Evolutionary conservation across 306 rosid genomes (phyloP).

Genomic region (Carpinus fangiana): DNA sequence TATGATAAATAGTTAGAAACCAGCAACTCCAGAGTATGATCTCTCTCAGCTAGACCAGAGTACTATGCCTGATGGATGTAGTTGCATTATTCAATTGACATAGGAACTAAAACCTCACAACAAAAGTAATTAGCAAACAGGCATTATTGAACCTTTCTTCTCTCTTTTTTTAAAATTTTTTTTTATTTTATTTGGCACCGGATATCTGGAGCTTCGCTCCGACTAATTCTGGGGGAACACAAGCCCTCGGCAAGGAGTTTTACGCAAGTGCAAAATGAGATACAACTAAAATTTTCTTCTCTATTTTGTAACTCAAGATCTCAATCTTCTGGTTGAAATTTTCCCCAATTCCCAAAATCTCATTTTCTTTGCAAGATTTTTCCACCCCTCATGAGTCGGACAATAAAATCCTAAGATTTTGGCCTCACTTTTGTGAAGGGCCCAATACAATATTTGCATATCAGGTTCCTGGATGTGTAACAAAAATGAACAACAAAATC

Average conservation of each 20-base stretch:
- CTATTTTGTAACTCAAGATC: not conserved
- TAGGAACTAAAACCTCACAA: constrained; percentile 1
- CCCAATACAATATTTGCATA: not conserved
- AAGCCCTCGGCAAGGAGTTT: too few relatives aligned
- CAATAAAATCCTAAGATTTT: not conserved
- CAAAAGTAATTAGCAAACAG: not conserved
- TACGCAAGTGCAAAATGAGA: too few relatives aligned
- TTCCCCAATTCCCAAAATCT: constrained; percentile 5
- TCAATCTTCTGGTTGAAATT: not conserved
- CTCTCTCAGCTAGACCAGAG: not conserved
- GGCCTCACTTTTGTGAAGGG: not conserved
- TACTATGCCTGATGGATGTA: not conserved
- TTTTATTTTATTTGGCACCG: too few relatives aligned
- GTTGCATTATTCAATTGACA: not conserved
- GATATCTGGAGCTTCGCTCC: too few relatives aligned
- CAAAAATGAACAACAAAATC: not conserved
- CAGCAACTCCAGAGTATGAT: not conserved
- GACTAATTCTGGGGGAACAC: too few relatives aligned
- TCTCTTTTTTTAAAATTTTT: too few relatives aligned
- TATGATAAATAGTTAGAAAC: not conserved
- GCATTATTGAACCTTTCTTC: not conserved
- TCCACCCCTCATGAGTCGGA: not conserved
- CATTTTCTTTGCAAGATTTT: not conserved
- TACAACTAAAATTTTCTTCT: not conserved
- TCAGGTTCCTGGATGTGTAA: not conserved